Percentiles rank a stretch among this genome's conserved stretches.
Conservation (phyloP, 805 yeast genomes). For the Zygotorulaspora sp. region DNA sequence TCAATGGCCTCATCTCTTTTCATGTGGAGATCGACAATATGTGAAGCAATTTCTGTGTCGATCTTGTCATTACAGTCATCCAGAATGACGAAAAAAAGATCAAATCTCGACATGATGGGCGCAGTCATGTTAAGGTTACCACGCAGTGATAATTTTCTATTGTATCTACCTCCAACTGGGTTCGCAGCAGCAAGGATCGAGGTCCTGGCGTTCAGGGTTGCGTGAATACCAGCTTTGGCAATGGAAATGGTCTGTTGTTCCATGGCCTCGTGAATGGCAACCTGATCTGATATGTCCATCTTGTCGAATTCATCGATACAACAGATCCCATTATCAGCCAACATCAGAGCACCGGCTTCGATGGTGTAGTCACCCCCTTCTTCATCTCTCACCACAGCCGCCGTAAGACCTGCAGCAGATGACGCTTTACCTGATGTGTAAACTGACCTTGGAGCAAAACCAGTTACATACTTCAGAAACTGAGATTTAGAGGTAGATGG, state of each 20-base stretch:
- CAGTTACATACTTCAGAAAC: slow-evolving; percentile 86
- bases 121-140: slow-evolving; percentile 93
- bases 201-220: slow-evolving; percentile 93
- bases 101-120: slow-evolving; percentile 98
- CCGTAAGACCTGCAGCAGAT: slow-evolving; percentile 97
- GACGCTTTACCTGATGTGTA: slow-evolving; percentile 98
- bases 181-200: slow-evolving; percentile 98
- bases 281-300: slow-evolving; percentile 94
- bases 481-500: slow-evolving; percentile 97
- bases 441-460: slow-evolving; percentile 88
- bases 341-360: slow-evolving; percentile 97
- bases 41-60: slow-evolving; percentile 86
- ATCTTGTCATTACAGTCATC: slow-evolving; percentile 92
- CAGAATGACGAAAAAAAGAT: slow-evolving; percentile 85
- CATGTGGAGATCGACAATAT: slow-evolving; percentile 91
- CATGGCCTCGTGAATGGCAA: slow-evolving; percentile 99
- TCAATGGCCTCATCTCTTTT: slow-evolving; percentile 81
- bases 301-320: slow-evolving; percentile 98
- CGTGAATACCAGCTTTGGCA: slow-evolving; percentile 98
- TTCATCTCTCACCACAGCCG: slow-evolving; percentile 95
- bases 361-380: slow-evolving; percentile 96
- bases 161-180: slow-evolving; percentile 95
- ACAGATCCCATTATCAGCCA: slow-evolving; percentile 97
- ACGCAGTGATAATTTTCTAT: slow-evolving; percentile 75
- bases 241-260: slow-evolving; percentile 98